Percentiles rank a stretch among this genome's conserved stretches.
These are phyloP conservation scores for Trametes villosa DNA, from an alignment of 768 basidiomycete genomes.

Conservation along the genomic window DNA sequence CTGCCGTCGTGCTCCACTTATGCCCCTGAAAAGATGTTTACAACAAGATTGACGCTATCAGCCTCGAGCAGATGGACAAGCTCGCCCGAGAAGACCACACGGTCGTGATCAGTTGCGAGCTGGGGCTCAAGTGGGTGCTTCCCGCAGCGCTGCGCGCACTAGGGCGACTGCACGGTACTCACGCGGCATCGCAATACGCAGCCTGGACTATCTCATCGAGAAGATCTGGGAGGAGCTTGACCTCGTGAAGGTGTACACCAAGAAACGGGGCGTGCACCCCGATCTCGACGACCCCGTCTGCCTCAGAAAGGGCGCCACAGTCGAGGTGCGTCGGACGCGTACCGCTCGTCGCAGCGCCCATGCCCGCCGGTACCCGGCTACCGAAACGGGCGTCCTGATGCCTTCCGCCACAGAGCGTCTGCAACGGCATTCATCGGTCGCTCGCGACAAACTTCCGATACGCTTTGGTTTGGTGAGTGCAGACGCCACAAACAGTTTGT, in stretches of 20 bases:
- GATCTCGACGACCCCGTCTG: conserved; percentile 92
- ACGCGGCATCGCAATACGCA: conserved; percentile 34
- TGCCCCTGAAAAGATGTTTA: conserved; percentile 68
- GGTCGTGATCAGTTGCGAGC: conserved; percentile 96
- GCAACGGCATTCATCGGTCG: conserved; percentile 90
- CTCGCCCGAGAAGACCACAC: conserved; percentile 81
- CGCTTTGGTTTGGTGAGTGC: conserved; percentile 84
- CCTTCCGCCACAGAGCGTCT: conserved; percentile 63
- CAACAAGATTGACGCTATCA: conserved; percentile 94
- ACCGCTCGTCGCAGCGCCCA: background rate
- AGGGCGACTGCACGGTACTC: background rate
- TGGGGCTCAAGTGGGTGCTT: conserved; percentile 76
- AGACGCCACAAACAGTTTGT: conserved; percentile 7
- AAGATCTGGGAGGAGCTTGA: conserved; percentile 81
- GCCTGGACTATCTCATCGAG: conserved; percentile 74
- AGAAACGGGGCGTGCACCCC: conserved; percentile 93
- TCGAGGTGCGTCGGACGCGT: conserved; percentile 83
- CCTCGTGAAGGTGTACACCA: conserved; percentile 93
- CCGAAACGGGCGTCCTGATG: conserved; percentile 7
- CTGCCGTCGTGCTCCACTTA: conserved; percentile 5
- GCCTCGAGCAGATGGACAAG: conserved; percentile 81
- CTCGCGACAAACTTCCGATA: conserved; percentile 92
- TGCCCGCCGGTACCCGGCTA: background rate
- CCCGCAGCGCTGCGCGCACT: background rate
- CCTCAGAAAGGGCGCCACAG: conserved; percentile 87